Evolutionary conservation across 2,329 filamentous ascomycete species (phyloP).

Genomic region (Ophidiomyces ophidiicola): DNA sequence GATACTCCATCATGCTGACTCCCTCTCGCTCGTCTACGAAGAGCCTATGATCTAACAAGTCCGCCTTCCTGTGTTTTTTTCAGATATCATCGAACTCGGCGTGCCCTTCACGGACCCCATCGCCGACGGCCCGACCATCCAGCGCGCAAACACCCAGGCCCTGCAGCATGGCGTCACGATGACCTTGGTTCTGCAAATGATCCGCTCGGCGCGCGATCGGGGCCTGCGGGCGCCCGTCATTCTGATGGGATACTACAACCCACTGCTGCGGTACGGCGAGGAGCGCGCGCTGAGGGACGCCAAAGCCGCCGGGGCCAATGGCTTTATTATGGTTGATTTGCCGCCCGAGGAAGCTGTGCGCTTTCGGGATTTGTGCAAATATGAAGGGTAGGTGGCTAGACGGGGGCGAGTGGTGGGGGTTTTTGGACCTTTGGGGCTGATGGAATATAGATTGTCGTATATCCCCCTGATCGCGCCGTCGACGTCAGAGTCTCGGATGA

Average conservation of each 20-base stretch:
- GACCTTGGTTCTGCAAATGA: slow-evolving; percentile 64
- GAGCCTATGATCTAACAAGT: neutral
- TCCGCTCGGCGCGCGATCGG: slow-evolving; percentile 62
- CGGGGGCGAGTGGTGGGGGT: slow-evolving; percentile 1
- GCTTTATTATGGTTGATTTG: slow-evolving; percentile 92
- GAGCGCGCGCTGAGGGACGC: slow-evolving; percentile 76
- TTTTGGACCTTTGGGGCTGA: neutral
- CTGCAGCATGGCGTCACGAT: slow-evolving; percentile 82
- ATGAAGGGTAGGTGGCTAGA: slow-evolving; percentile 48
- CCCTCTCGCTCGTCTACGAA: too few species aligned
- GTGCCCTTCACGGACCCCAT: slow-evolving; percentile 97
- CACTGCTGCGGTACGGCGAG: slow-evolving; percentile 85
- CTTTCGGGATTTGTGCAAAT: slow-evolving; percentile 74
- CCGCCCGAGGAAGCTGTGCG: slow-evolving; percentile 90
- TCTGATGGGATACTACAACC: slow-evolving; percentile 99
- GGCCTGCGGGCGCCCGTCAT: slow-evolving; percentile 74
- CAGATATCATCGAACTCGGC: slow-evolving; percentile 89
- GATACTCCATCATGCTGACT: too few species aligned
- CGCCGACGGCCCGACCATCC: slow-evolving; percentile 92
- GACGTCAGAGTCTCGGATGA: slow-evolving; percentile 88
- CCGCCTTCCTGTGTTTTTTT: neutral
- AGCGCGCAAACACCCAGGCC: slow-evolving; percentile 84
- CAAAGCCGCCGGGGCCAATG: slow-evolving; percentile 73
- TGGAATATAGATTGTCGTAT: slow-evolving; percentile 61
- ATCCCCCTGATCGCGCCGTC: slow-evolving; percentile 92